These are phyloP conservation scores for Diaporthe humulicola DNA, from an alignment of 2,329 filamentous ascomycete genomes.

Conservation along the genomic window DNA sequence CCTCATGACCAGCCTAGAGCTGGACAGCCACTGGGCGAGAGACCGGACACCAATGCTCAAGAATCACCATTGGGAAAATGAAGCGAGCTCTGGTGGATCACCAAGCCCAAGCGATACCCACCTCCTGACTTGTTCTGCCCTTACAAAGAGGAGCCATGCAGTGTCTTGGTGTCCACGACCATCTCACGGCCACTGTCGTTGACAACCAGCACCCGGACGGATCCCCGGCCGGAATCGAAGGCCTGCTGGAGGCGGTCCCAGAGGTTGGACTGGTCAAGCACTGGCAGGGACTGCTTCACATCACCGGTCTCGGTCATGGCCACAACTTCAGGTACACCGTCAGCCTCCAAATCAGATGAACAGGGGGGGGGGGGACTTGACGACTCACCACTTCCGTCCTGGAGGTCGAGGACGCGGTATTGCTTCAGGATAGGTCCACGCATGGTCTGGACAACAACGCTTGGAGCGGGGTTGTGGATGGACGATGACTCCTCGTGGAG, in stretches of 20 bases:
- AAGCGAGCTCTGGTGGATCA: conserved; percentile 38
- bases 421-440: conserved; percentile 99
- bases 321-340: conserved; percentile 67
- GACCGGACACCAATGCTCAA: conserved; percentile 40
- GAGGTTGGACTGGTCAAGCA: conserved; percentile 95
- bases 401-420: conserved; percentile 98
- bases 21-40: conserved; percentile 18
- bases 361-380: neutral
- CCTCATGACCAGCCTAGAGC: conserved; percentile 40
- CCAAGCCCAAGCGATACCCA: conserved; percentile 4
- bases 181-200: conserved; percentile 93
- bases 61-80: conserved; percentile 12
- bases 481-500: conserved; percentile 99
- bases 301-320: conserved; percentile 99
- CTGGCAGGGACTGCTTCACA: conserved; percentile 94
- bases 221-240: conserved; percentile 93
- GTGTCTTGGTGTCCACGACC: conserved; percentile 98
- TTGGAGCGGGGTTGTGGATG: conserved; percentile 96
- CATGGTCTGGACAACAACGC: conserved; percentile 99
- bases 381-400: conserved; percentile 76
- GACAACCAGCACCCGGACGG: conserved; percentile 95
- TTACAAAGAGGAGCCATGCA: conserved; percentile 83
- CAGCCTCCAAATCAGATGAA: neutral
- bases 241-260: conserved; percentile 83
- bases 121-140: neutral